Base-by-base conservation (phyloP, 2,329 filamentous ascomycete species). In the Amauroascus verrucosus region DNA sequence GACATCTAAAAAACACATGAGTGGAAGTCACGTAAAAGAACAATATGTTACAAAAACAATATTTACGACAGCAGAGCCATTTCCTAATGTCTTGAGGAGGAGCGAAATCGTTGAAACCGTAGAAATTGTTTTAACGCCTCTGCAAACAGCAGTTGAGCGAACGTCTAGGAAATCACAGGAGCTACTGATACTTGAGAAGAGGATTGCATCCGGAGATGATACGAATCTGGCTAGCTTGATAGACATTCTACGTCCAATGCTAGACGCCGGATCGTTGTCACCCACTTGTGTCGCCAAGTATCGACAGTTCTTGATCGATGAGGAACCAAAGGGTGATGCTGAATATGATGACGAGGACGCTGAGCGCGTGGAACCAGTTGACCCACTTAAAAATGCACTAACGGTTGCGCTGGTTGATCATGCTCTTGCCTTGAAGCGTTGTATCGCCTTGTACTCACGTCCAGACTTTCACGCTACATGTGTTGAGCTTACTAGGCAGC, bases 81-180 rank as follows among this genome's bases (percentile, higher is more conserved):
- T 97, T 72, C 93, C 91, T 0, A 96, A 90, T 1, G 94, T 97
- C 47, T 73, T 96, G 24, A 81, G 88, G 30, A 81, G 90, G 53
- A 95, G 88, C 61, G 90, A 96, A 70, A 86, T 97, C 56, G 72
- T 94, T 13, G 75, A 80, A 6, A 76, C 79, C 1, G 79, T 83
- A 16, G 83, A 84, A 47, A 68, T 88, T 16, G 77, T 77, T 9
- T 75, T 96, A 24, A 79, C 79, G 30, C 83, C 90, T 6, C 75
- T 93, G 55, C 86, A 96, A 68, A 90, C 88, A n/a, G 91, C 86
- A 0, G 76, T 97, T 56, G 91, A 97, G 67, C 83, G 91, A 14
- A 91, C 93, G 30, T 84, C 88, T 61, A 82, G 90, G 55, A 96
- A 96, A 74, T 95, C 91, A 0, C 81, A 87, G 55, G 91, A 97